These are phyloP conservation scores for Penicillium angulare DNA, from an alignment of 495 filamentous ascomycete genomes.

Conservation along the genomic window DNA sequence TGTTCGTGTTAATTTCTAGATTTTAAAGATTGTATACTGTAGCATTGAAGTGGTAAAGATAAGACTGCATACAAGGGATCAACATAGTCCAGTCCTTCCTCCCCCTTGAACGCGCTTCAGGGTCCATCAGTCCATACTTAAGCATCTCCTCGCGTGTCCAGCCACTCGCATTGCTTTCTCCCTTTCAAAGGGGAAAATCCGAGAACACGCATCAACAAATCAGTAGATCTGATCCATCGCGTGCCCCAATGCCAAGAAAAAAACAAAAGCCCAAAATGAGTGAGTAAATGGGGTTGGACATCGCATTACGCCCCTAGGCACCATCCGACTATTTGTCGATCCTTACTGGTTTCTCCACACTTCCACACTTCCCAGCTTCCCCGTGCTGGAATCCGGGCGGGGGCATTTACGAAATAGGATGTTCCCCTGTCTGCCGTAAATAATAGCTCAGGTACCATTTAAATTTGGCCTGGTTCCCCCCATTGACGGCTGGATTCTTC, in stretches of 20 bases:
- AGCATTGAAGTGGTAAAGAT: too few relatives aligned
- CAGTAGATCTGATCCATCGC: background rate
- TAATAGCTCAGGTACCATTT: constrained; percentile 1
- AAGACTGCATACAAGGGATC: too few relatives aligned
- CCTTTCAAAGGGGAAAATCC: background rate
- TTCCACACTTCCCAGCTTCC: constrained; percentile 4
- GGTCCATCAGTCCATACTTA: background rate
- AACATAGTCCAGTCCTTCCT: too few relatives aligned
- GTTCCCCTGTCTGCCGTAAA: background rate
- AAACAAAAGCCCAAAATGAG: background rate
- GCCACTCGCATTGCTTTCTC: constrained; percentile 6
- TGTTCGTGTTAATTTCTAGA: too few relatives aligned
- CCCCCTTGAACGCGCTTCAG: background rate
- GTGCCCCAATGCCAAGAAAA: background rate
- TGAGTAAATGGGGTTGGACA: background rate
- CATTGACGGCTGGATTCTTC: background rate
- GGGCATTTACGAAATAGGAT: background rate
- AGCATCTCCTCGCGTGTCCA: constrained; percentile 5
- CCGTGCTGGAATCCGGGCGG: constrained; percentile 1
- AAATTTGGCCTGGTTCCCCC: constrained; percentile 7
- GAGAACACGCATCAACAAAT: background rate
- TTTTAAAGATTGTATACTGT: too few relatives aligned
- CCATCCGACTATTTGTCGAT: constrained; percentile 4
- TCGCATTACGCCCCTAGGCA: constrained; percentile 1
- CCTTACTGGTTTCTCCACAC: constrained; percentile 19